A percentile compares a stretch with the other conserved stretches of the same genome.
These are phyloP conservation scores for Plasmodium relictum DNA, from an alignment of 169 alveolate species.

Conservation along the genomic window DNA sequence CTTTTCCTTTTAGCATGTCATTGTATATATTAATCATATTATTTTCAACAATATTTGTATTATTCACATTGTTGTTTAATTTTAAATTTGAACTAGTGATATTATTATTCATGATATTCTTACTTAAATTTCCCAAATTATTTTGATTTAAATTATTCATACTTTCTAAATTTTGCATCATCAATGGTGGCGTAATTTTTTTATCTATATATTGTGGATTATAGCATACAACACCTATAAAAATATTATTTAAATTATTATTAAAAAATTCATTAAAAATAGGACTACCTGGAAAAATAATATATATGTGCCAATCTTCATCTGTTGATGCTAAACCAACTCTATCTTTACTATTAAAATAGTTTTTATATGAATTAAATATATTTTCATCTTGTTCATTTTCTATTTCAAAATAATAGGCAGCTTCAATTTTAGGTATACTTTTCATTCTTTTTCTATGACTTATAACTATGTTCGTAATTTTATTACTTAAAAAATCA, in stretches of 20 bases:
- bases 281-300: conserved; percentile 71
- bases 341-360: conserved; percentile 74
- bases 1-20: neutral
- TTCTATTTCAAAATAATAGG: conserved; percentile 65
- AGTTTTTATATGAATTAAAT: conserved; percentile 58
- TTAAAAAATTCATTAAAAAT: conserved; percentile 39
- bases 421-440: conserved; percentile 50
- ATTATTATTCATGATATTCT: neutral
- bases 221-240: conserved; percentile 66
- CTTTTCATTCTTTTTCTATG: conserved; percentile 72
- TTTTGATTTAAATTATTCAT: neutral
- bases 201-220: conserved; percentile 41
- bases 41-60: neutral
- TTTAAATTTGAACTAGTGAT: conserved; percentile 3
- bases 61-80: conserved; percentile 6
- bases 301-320: conserved; percentile 65
- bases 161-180: neutral
- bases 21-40: neutral
- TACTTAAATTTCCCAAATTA: neutral
- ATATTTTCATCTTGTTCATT: conserved; percentile 55
- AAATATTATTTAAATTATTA: conserved; percentile 30
- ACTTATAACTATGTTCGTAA: conserved; percentile 39
- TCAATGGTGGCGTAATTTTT: neutral
- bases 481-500: conserved; percentile 26
- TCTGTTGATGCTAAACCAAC: conserved; percentile 71